Evolutionary conservation across 1,284 basidiomycete genomes (phyloP), one percentile per base, ranked within the genome.

Genomic region (Meira miltonrushii): DNA sequence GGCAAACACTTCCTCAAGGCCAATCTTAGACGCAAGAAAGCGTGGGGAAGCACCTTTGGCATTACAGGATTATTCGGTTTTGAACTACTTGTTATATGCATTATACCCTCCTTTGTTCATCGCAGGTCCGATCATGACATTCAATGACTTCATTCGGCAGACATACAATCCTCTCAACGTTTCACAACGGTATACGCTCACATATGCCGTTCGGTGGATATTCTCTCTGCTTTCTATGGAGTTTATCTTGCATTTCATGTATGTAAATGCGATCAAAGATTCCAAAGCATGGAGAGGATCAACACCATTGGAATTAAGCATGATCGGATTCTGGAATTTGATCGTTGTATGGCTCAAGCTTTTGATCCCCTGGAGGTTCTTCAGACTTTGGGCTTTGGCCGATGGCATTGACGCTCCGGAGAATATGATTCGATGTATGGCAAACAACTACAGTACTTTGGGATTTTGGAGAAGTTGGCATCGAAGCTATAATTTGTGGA

Each of bases 401-500:
- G 91, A 93, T 76, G 90, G 90, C 0, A 84, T 97, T 37, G 91
- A 97, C 69, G 87, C 92, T 1, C 95, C 92, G 0, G 95, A 99
- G 79, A 99, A 99, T 78, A 96, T 98, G 95, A 85, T 99, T 5
- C 84, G 95, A 13, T 97, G 95, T 76, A 89, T 97, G 85, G 89
- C 87, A n/a, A 98, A 98, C 81, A 98, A 97, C 79, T 97, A 96
- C 75, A 96, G 92, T 1, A 86, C 87, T 0, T 79, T 88, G 1
- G 92, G 91, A 0, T 98, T 98, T 79, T 98, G 94, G 94, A 81
- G 93, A 63, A 87, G 86, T 61, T 98, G 94, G 95, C 94, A 98
- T 79, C 83, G 94, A 10, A 90, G 88, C 69, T 98, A 93, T 80
- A 98, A 98, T 75, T 84, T 97, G 9, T 98, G 95, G 94, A 84